Conservation (phyloP, 441 rosid species). For the Gossypium schwendimanii region DNA sequence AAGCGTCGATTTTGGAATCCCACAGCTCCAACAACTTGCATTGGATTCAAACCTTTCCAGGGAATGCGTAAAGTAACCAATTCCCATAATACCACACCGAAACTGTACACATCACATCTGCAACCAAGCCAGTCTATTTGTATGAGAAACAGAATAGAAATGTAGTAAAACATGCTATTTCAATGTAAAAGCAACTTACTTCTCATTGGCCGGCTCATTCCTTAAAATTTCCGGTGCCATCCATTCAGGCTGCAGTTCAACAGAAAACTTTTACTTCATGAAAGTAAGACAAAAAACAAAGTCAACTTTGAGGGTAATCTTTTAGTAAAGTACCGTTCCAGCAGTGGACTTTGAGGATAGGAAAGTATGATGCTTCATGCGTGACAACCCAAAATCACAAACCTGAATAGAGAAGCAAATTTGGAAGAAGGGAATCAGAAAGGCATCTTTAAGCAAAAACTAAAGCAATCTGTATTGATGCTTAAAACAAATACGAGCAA, state of each 20-base stretch:
- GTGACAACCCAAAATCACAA: constrained; percentile 95
- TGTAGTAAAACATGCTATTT: neutral
- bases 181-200: constrained; percentile 42
- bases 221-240: constrained; percentile 99
- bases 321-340: constrained; percentile 64
- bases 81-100: constrained; percentile 98
- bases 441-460: constrained; percentile 10
- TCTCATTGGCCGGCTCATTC: constrained; percentile 96
- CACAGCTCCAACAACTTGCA: constrained; percentile 99
- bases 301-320: neutral
- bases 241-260: constrained; percentile 89
- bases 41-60: constrained; percentile 95
- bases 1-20: constrained; percentile 91
- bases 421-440: neutral
- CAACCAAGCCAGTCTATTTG: constrained; percentile 22
- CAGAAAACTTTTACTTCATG: constrained; percentile 13
- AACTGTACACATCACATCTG: constrained; percentile 98
- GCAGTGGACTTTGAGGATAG: constrained; percentile 96
- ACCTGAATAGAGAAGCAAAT: constrained; percentile 40
- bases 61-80: constrained; percentile 65
- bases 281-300: neutral
- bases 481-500: neutral
- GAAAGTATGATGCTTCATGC: constrained; percentile 85
- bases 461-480: constrained; percentile 1
- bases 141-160: constrained; percentile 13